Evolutionary conservation across 1,139 yeast genomes (phyloP), one percentile per base, ranked within the genome.

Genomic region (Candida labiduridarum): DNA sequence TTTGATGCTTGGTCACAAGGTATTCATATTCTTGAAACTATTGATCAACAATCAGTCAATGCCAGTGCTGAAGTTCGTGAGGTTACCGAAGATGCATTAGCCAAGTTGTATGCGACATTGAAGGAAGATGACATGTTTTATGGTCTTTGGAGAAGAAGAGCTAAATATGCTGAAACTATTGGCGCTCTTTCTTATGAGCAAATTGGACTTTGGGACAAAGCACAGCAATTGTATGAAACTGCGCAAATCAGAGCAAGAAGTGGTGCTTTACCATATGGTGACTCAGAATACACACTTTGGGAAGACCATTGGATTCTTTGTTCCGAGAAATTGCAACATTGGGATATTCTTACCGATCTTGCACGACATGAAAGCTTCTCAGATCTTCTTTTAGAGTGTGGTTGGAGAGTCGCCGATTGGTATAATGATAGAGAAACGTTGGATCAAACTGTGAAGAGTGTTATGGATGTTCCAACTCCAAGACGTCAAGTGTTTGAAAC

Each of bases 341-440:
- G 99, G 99, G 99, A 95, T 65, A 87, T 95, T 51, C 76, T 95
- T 55, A 92, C 99, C 0, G 99, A 95, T 61, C 78, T 95, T 45
- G 99, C 99, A 3, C 90, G 94, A 62, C 98, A 95, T 63, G 99
- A 95, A 75, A 97, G 97, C 0, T 95, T 92, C 63, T 90, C 97
- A 0, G 99, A 95, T 63, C 76, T 95, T 57, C 72, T 95, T 38
- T 75, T 95, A 27, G 99, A 95, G 68, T 95, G 99, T 77, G 99
- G 98, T 43, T 95, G 99, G 99, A 79, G 99, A 64, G 96, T 94
- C 45, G 98, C 99, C 7, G 98, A 95, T 63, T 95, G 99, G 99
- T 87, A 87, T 54, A 86, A 96, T 16, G 99, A 95, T 60, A 80
- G 95, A 57, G 99, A 92, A 55, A 94, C 98, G 0, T 75, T 95